A percentile compares a stretch with the other conserved stretches of the same genome.
Evolutionary conservation across 768 basidiomycete genomes (phyloP).

Genomic region (Trametes cinnabarina): DNA sequence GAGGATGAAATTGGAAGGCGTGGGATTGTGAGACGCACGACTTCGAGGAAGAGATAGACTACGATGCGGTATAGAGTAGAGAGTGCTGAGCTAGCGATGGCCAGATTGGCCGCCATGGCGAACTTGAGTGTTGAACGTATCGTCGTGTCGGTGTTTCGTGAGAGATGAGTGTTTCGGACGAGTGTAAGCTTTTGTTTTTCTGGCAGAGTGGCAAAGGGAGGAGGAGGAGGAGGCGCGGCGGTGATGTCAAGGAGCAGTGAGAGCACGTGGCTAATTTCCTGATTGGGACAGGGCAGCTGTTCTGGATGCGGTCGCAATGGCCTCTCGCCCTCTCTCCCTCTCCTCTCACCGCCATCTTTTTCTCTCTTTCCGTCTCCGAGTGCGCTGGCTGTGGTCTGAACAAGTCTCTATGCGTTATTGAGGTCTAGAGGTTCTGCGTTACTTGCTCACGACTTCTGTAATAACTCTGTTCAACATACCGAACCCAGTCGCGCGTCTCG

Average conservation of each 20-base stretch:
- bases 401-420: too few species aligned
- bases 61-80: slow-evolving; percentile 43
- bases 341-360: too few species aligned
- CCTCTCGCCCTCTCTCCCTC: not conserved
- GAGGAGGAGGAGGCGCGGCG: not conserved
- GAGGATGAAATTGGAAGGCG: not conserved
- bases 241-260: slow-evolving; percentile 12
- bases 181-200: not conserved
- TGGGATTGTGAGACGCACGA: slow-evolving; percentile 35
- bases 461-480: not conserved
- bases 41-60: slow-evolving; percentile 48
- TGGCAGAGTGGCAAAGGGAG: not conserved
- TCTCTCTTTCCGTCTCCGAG: too few species aligned
- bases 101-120: slow-evolving; percentile 17
- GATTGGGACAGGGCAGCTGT: not conserved
- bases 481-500: not conserved
- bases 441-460: not conserved
- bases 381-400: too few species aligned
- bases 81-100: slow-evolving; percentile 24
- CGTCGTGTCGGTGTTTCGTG: slow-evolving; percentile 1
- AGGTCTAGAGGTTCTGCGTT: not conserved
- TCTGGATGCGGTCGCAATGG: not conserved
- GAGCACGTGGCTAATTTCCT: slow-evolving; percentile 7
- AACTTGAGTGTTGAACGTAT: not conserved
- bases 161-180: not conserved